These are phyloP conservation scores for Entomortierella lignicola DNA, from an alignment of 192 early-diverging fungal species.

Conservation along the genomic window DNA sequence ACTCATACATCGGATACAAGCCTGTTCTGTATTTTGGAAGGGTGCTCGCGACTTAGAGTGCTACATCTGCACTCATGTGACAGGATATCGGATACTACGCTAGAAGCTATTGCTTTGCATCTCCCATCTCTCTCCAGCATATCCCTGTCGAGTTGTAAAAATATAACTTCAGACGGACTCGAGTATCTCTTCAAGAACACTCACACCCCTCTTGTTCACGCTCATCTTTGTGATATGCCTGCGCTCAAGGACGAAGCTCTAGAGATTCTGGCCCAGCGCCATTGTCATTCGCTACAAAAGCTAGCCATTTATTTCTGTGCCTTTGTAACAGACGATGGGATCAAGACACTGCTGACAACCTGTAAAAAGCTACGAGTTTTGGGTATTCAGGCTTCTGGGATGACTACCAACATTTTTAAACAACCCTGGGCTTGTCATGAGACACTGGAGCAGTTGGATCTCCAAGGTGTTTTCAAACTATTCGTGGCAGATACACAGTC, in stretches of 20 bases:
- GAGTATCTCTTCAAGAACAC: slow-evolving; percentile 3
- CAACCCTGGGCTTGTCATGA: slow-evolving; percentile 19
- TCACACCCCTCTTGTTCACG: neutral
- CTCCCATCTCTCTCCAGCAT: neutral
- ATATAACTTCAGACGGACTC: slow-evolving; percentile 6
- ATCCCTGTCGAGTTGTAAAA: slow-evolving; percentile 17
- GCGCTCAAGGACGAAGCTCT: slow-evolving; percentile 12
- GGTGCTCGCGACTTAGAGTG: slow-evolving; percentile 6
- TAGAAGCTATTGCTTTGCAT: neutral
- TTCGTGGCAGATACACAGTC: neutral
- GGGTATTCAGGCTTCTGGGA: slow-evolving; percentile 18
- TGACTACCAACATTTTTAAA: slow-evolving; percentile 18
- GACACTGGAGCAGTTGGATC: slow-evolving; percentile 31
- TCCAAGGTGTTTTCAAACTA: slow-evolving; percentile 25
- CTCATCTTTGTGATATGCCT: slow-evolving; percentile 22
- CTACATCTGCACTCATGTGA: slow-evolving; percentile 26
- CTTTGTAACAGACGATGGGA: slow-evolving; percentile 10
- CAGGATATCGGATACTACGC: slow-evolving; percentile 2
- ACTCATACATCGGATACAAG: slow-evolving; percentile 6
- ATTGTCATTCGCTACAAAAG: slow-evolving; percentile 8
- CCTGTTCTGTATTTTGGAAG: neutral
- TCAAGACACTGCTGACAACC: slow-evolving; percentile 3
- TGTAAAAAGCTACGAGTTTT: slow-evolving; percentile 12
- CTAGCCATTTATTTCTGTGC: slow-evolving; percentile 27
- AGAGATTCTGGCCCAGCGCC: neutral